Percentiles rank a stretch among this genome's conserved stretches.
These are phyloP conservation scores for Trichoderma sp. DNA, from an alignment of 2,329 filamentous ascomycete genomes.

Conservation along the genomic window DNA sequence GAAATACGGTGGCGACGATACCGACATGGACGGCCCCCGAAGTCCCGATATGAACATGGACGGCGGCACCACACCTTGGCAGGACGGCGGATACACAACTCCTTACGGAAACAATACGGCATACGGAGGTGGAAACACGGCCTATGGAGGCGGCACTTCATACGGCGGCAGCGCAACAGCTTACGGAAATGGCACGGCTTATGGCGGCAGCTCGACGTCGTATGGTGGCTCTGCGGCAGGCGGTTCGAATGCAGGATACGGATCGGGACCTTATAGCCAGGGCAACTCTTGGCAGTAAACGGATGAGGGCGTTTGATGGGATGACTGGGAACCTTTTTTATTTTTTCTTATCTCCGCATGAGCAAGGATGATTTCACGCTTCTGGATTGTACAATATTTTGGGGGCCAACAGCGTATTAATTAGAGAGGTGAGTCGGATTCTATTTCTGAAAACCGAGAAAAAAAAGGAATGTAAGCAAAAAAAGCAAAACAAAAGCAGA, in stretches of 20 bases:
- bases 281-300: slow-evolving; percentile 48
- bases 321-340: slow-evolving; percentile 16
- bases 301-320: slow-evolving; percentile 19
- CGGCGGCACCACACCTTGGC: slow-evolving; percentile 56
- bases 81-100: slow-evolving; percentile 68
- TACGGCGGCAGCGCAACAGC: slow-evolving; percentile 64
- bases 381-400: slow-evolving; percentile 21
- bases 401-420: slow-evolving; percentile 14
- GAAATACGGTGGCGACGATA: slow-evolving; percentile 56
- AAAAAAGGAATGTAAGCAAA: neutral
- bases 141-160: slow-evolving; percentile 61
- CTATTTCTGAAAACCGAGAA: neutral
- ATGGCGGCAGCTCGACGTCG: slow-evolving; percentile 15
- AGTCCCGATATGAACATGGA: slow-evolving; percentile 66
- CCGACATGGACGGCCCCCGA: slow-evolving; percentile 63
- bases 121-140: slow-evolving; percentile 63
- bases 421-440: neutral
- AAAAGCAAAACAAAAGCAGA: neutral
- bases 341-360: neutral
- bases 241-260: slow-evolving; percentile 20
- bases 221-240: slow-evolving; percentile 15
- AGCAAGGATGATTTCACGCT: slow-evolving; percentile 12
- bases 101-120: slow-evolving; percentile 70
- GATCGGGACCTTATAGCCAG: slow-evolving; percentile 48
- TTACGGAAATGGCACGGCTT: slow-evolving; percentile 43